Percentiles rank a stretch among this genome's conserved stretches.
phyloP scores from a whole-genome alignment of 2,329 filamentous ascomycete species.

The Chaetomiaceae sp. region DNA sequence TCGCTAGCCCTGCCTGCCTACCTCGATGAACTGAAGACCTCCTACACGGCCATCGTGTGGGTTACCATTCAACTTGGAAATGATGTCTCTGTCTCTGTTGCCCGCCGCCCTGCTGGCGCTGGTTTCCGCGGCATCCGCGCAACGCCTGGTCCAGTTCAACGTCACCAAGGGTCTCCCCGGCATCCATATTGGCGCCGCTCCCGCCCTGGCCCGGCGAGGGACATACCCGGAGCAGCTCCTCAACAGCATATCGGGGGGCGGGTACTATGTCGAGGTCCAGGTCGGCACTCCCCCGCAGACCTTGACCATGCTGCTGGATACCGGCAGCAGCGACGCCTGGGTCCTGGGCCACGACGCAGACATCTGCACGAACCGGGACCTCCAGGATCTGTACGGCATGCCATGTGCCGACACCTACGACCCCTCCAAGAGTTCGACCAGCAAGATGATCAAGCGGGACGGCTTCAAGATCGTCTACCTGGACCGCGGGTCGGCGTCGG shows the following conservation, averaged over 20 bases:
- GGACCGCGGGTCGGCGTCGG: slow-evolving; percentile 48
- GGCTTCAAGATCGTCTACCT: slow-evolving; percentile 60
- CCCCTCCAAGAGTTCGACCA: slow-evolving; percentile 44
- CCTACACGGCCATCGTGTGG: not conserved
- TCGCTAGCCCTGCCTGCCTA: too few relatives aligned
- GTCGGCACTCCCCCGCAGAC: slow-evolving; percentile 55
- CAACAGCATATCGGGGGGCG: slow-evolving; percentile 52
- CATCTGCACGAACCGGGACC: slow-evolving; percentile 35
- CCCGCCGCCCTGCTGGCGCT: slow-evolving; percentile 16
- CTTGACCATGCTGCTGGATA: slow-evolving; percentile 54
- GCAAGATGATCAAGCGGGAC: slow-evolving; percentile 35
- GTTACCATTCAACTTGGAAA: slow-evolving; percentile 6
- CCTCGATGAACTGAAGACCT: too few relatives aligned
- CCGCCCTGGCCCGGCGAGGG: slow-evolving; percentile 18
- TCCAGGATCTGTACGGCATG: slow-evolving; percentile 35
- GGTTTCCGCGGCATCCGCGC: slow-evolving; percentile 15
- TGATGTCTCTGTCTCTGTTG: slow-evolving; percentile 10
- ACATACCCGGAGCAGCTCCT: slow-evolving; percentile 37
- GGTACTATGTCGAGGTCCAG: slow-evolving; percentile 53
- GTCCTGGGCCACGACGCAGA: slow-evolving; percentile 38
- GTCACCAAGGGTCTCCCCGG: slow-evolving; percentile 23
- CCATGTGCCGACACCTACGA: slow-evolving; percentile 41
- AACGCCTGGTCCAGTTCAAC: slow-evolving; percentile 25
- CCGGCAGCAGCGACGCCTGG: slow-evolving; percentile 61
- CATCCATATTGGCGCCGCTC: slow-evolving; percentile 15